These are phyloP conservation scores for Phytophthora chlamydospora DNA, from an alignment of 352 stramenopile genomes.

Conservation along the genomic window DNA sequence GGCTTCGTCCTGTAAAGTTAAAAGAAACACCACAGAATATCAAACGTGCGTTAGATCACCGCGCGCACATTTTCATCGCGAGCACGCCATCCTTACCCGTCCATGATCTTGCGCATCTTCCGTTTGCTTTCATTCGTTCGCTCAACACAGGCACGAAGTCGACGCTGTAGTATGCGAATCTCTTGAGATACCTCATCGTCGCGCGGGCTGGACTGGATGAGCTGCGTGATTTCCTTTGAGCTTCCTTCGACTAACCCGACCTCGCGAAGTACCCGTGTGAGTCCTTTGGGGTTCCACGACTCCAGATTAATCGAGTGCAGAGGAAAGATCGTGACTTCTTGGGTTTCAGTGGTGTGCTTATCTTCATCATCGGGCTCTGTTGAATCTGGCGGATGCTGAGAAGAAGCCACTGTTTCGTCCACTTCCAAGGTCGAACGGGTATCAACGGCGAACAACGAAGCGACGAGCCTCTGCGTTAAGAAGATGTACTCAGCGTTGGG, in stretches of 20 bases:
- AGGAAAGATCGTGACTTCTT: constrained; percentile 14
- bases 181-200: constrained; percentile 76
- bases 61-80: not conserved
- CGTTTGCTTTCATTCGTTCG: constrained; percentile 70
- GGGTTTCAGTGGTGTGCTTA: constrained; percentile 10
- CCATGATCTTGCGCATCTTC: constrained; percentile 55
- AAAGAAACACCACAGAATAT: constrained; percentile 2
- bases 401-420: constrained; percentile 2
- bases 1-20: constrained; percentile 55
- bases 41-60: constrained; percentile 6
- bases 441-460: constrained; percentile 30
- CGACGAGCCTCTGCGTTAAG: constrained; percentile 39
- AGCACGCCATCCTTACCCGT: constrained; percentile 40
- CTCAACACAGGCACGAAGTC: constrained; percentile 46
- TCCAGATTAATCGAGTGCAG: constrained; percentile 12
- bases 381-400: not conserved
- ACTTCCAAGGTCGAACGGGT: constrained; percentile 11
- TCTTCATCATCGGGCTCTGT: constrained; percentile 30
- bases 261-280: constrained; percentile 39
- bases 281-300: constrained; percentile 38
- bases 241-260: constrained; percentile 59
- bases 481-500: not conserved
- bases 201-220: constrained; percentile 30
- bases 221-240: constrained; percentile 31
- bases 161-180: constrained; percentile 57